A percentile compares a stretch with the other conserved stretches of the same genome.
Evolutionary conservation across 306 rosid species (phyloP).

Genomic region (Lathyrus aphaca): DNA sequence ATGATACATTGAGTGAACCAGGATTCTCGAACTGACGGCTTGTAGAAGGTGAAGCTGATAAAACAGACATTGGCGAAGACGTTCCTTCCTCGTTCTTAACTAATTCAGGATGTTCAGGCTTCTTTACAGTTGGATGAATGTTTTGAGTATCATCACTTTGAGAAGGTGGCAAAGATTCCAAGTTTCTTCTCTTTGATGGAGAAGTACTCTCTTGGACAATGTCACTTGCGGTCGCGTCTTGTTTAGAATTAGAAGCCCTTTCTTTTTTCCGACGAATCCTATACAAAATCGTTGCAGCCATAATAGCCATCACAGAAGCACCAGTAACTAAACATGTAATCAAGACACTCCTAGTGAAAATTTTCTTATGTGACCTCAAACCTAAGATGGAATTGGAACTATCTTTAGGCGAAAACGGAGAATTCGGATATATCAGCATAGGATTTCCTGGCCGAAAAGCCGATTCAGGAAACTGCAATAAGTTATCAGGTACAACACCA

Average conservation of each 20-base stretch:
- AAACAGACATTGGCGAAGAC: conserved; percentile 57
- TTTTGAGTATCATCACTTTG: conserved; percentile 36
- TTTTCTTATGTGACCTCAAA: conserved; percentile 48
- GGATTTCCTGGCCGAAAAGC: conserved; percentile 82
- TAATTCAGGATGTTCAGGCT: conserved; percentile 45
- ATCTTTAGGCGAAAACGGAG: conserved; percentile 47
- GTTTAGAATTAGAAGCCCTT: conserved; percentile 41
- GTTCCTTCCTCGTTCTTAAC: conserved; percentile 48
- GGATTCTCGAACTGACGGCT: conserved; percentile 55
- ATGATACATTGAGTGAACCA: conserved; percentile 44
- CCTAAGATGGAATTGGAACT: conserved; percentile 31
- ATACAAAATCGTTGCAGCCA: conserved; percentile 47
- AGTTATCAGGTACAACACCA: conserved; percentile 61
- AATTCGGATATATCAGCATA: conserved; percentile 56
- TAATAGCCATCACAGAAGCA: conserved; percentile 53
- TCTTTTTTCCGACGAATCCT: conserved; percentile 43
- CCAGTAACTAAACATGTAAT: conserved; percentile 58
- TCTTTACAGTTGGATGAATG: conserved; percentile 40
- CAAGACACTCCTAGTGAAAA: conserved; percentile 57
- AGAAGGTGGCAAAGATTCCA: conserved; percentile 49
- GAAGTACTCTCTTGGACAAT: conserved; percentile 46
- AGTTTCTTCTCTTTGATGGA: conserved; percentile 42
- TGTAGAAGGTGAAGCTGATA: conserved; percentile 64
- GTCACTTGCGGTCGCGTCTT: conserved; percentile 45
- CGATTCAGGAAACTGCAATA: conserved; percentile 68